Evolutionary conservation across 139 green algal genomes (phyloP), one percentile per base, ranked within the genome.

Genomic region (Dunaliella primolecta): DNA sequence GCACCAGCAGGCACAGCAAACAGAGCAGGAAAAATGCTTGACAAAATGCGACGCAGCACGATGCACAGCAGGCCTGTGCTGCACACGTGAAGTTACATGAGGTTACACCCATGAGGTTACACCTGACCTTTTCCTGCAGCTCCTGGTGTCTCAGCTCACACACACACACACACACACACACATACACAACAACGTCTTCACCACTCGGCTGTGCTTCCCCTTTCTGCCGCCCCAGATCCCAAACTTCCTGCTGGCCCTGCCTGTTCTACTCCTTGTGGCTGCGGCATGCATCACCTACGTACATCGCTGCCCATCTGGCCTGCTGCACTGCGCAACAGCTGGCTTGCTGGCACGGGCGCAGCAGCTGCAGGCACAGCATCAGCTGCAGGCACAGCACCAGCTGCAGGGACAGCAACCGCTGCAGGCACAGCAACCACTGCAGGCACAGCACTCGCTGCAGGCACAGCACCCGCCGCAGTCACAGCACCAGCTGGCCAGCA

Each of bases 201-300:
- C n/a, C n/a, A n/a, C n/a, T n/a, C n/a, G n/a, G n/a, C n/a, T n/a
- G n/a, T n/a, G n/a, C n/a, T n/a, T n/a, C n/a, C n/a, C n/a, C n/a
- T n/a, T n/a, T n/a, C n/a, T n/a, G n/a, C n/a, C n/a, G n/a, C n/a
- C n/a, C n/a, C 91, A 97, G 92, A 27, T 94, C 0, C 94, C 94
- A 70, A 97, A 98, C 88, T 97, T 98, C 78, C 29, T 95, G 15
- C 86, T 97, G 56, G 95, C 94, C 0, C 57, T 85, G 2, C 95
- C 95, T 0, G 85, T 90, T 20, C 86, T 98, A 31, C 37, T 86
- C 2, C 55, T 96, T 23, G 89, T 89, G 1, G 32, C 85, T 1
- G 80, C 55, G 24, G 92, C 89, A 0, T 78, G 86, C 29, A 84
- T 55, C 27, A 78, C 81, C 15, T 95, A 93, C 56, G 75, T 86